Evolutionary conservation across 495 filamentous ascomycete genomes (phyloP).

Genomic region (Chaetomium cochliodes): DNA sequence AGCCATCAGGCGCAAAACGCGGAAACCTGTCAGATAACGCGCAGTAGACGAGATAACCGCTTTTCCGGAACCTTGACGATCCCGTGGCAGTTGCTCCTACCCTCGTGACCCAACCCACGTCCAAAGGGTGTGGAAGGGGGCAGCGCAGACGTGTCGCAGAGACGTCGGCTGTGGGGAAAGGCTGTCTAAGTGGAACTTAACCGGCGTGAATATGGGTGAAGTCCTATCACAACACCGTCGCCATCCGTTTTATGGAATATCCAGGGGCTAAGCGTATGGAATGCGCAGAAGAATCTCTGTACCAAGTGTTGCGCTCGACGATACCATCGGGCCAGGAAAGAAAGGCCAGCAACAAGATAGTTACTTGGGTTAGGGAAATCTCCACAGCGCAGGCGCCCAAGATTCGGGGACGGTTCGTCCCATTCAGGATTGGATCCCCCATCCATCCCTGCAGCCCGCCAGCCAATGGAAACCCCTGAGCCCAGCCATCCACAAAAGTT

Average conservation of each 20-base stretch:
- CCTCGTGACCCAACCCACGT: slow-evolving; percentile 8
- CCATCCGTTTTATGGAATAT: neutral
- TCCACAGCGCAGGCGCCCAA: neutral
- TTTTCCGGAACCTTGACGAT: neutral
- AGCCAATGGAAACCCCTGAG: slow-evolving; percentile 40
- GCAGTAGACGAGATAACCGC: neutral
- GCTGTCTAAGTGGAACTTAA: slow-evolving; percentile 2
- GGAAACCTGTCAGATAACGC: neutral
- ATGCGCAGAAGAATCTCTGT: neutral
- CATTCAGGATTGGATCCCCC: slow-evolving; percentile 23
- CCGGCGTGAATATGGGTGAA: neutral
- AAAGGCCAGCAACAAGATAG: neutral
- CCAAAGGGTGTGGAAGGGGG: neutral
- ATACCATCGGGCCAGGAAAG: neutral
- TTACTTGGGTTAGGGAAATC: neutral
- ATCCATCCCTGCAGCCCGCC: slow-evolving; percentile 17
- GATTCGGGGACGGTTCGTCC: slow-evolving; percentile 19
- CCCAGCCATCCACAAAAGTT: slow-evolving; percentile 48
- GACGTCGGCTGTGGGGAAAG: neutral
- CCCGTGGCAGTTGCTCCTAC: neutral
- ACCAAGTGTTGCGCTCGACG: neutral
- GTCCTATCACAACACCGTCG: neutral
- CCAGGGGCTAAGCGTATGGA: neutral
- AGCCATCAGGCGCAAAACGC: neutral
- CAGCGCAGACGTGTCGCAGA: neutral